These are phyloP conservation scores for Tetrahymena thermophila DNA, from an alignment of 73 alveolate species.

Conservation along the genomic window DNA sequence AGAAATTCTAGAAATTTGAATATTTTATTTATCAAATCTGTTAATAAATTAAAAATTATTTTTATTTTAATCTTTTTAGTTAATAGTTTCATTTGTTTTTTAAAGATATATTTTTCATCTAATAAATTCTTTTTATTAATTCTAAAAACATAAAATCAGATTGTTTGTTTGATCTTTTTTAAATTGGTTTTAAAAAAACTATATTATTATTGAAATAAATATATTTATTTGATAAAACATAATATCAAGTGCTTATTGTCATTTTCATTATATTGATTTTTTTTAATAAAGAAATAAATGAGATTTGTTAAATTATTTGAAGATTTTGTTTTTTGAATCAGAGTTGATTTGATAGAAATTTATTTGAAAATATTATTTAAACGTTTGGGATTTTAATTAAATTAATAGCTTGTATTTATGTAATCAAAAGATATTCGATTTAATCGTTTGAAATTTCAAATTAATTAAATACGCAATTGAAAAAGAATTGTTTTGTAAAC, in stretches of 20 bases:
- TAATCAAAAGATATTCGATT: background rate
- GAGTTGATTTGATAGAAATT: background rate
- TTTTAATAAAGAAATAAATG: too few relatives aligned
- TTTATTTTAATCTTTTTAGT: background rate
- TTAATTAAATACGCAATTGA: background rate
- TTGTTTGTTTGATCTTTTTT: too few relatives aligned
- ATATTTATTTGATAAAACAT: too few relatives aligned
- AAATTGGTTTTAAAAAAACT: too few relatives aligned
- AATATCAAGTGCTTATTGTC: too few relatives aligned
- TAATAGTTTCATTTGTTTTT: too few relatives aligned
- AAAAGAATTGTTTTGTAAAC: background rate
- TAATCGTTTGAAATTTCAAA: background rate
- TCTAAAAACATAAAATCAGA: too few relatives aligned
- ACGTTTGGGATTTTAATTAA: background rate
- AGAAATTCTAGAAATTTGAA: background rate
- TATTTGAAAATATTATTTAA: background rate
- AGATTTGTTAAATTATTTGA: background rate
- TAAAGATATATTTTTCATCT: too few relatives aligned
- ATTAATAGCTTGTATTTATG: background rate
- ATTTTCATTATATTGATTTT: too few relatives aligned
- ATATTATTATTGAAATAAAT: too few relatives aligned
- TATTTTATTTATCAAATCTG: background rate
- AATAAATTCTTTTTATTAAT: too few relatives aligned
- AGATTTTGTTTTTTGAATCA: too few relatives aligned
- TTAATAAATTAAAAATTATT: background rate